Evolutionary conservation across 768 basidiomycete genomes (phyloP), one percentile per base, ranked within the genome.

Genomic region (Leucocoprinus leucothites): DNA sequence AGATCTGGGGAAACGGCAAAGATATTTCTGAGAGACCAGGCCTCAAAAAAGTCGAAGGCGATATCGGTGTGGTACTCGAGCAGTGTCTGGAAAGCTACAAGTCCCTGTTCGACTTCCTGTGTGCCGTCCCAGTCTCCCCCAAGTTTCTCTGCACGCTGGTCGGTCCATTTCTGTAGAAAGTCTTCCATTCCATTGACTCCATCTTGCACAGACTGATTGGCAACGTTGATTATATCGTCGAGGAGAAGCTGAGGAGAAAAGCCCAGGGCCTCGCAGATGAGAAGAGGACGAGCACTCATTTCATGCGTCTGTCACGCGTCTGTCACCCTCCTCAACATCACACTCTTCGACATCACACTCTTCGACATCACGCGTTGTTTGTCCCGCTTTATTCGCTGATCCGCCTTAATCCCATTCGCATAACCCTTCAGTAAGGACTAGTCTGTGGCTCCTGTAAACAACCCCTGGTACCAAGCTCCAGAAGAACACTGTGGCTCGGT

Each of bases 31-130:
- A 94, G 68, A 9, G 84, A 86, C 93, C 94, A 96, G 0, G 85
- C 86, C 70, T 94, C 93, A 62, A 97, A 91, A 65, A 87, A 89
- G 67, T 97, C 94, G 57, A 95, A 91, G 0, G 93, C 94, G 43
- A 91, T 80, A 64, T 97, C 94, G 42, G 90, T 86, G 61, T 94
- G 93, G 52, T 84, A 84, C 64, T 94, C 91, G 13, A 97, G 77
- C 42, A 95, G 77, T 0, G 94, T 94, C 67, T 95, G 91, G 59
- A 96, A 91, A 21, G 89, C 80, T 48, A 91, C 87, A 1, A 94
- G 71, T 1, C 92, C 93, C 70, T 91, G 84, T 60, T 87, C 85
- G 19, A 89, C 77, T 57, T 90, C 87, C 55, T 86, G 81, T 9
- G 76, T 84, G 68, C 75, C 48, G 65, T 65, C 61, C 1, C 58